Evolutionary conservation across 352 stramenopile species (phyloP).

Genomic region (Phytophthora agathidicida): DNA sequence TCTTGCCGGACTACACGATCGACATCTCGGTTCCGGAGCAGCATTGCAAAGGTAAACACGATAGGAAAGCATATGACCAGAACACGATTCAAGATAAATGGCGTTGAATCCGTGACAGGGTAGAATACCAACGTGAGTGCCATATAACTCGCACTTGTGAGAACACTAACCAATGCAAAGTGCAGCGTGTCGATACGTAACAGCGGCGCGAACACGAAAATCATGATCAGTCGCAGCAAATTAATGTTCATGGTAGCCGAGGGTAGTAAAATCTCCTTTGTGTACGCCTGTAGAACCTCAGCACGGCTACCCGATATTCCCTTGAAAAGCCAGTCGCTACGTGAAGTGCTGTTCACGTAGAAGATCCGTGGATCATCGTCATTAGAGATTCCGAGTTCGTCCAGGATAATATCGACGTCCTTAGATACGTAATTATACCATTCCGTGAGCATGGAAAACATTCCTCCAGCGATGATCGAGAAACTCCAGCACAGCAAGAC

Average conservation of each 20-base stretch:
- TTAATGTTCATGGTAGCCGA: conserved; percentile 85
- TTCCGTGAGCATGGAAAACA: conserved; percentile 87
- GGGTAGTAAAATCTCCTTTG: conserved; percentile 64
- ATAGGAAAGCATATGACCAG: conserved; percentile 77
- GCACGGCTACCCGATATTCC: conserved; percentile 53
- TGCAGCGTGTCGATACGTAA: conserved; percentile 79
- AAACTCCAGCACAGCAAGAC: conserved; percentile 75
- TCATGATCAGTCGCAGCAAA: conserved; percentile 74
- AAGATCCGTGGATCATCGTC: conserved; percentile 37
- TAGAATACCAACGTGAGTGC: conserved; percentile 70
- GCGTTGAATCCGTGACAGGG: conserved; percentile 55
- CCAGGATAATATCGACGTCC: conserved; percentile 71
- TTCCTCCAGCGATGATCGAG: conserved; percentile 73
- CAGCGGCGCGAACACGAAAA: conserved; percentile 77
- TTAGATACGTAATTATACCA: conserved; percentile 80
- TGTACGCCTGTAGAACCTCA: conserved; percentile 69
- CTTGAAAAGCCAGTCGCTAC: conserved; percentile 64
- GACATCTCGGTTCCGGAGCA: conserved; percentile 74
- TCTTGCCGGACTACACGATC: conserved; percentile 82
- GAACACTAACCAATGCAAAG: conserved; percentile 58
- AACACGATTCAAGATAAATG: conserved; percentile 74
- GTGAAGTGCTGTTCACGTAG: conserved; percentile 66
- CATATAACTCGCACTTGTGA: conserved; percentile 69
- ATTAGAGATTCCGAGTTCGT: conserved; percentile 50
- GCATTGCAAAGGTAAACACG: conserved; percentile 68